These are phyloP conservation scores for Quillaja saponaria DNA, from an alignment of 306 rosid genomes.

Conservation along the genomic window DNA sequence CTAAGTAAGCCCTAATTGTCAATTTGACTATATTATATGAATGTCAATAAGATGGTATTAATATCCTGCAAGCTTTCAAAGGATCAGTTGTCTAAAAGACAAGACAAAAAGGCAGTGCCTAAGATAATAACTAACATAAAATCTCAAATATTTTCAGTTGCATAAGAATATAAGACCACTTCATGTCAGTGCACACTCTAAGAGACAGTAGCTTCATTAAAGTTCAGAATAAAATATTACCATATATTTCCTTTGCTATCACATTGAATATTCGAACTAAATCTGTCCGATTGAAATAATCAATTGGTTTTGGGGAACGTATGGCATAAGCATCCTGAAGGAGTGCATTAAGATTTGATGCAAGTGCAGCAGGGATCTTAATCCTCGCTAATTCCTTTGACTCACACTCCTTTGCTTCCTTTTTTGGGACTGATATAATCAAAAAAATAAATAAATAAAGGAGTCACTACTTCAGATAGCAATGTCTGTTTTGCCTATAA, in stretches of 20 bases:
- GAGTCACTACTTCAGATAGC: slow-evolving; percentile 17
- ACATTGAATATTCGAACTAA: slow-evolving; percentile 47
- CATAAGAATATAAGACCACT: slow-evolving; percentile 15
- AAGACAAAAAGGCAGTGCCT: not conserved
- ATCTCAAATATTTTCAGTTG: slow-evolving; percentile 18
- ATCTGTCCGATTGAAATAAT: slow-evolving; percentile 41
- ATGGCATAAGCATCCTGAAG: slow-evolving; percentile 36
- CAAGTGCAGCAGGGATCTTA: slow-evolving; percentile 16
- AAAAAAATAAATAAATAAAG: too few species aligned
- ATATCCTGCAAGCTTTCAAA: not conserved
- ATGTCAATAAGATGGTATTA: not conserved
- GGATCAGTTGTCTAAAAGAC: not conserved
- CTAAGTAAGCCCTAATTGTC: not conserved
- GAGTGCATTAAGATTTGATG: slow-evolving; percentile 32
- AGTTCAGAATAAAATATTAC: slow-evolving; percentile 30
- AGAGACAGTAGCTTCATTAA: not conserved
- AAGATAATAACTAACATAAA: slow-evolving; percentile 1
- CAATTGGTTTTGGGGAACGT: slow-evolving; percentile 39
- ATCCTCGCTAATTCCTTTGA: slow-evolving; percentile 26
- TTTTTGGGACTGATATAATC: slow-evolving; percentile 28
- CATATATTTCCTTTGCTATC: slow-evolving; percentile 44
- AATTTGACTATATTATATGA: not conserved
- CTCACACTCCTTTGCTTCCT: slow-evolving; percentile 31
- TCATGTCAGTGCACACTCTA: slow-evolving; percentile 16
- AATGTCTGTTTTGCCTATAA: not conserved